Conservation (phyloP, 2,329 filamentous ascomycete species). For the Cladobotryum protrusum region DNA sequence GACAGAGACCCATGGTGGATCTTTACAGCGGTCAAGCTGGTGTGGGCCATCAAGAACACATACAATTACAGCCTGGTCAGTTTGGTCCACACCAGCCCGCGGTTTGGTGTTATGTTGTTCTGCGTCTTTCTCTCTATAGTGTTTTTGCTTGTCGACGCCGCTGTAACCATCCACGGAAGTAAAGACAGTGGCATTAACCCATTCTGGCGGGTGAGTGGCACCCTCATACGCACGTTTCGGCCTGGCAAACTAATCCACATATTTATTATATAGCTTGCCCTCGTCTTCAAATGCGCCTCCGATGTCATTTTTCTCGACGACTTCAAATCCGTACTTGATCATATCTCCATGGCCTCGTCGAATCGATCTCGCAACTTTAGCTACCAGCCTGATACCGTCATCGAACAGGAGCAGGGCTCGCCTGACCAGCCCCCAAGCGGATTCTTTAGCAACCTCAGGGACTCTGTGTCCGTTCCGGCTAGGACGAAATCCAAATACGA, state of each 20-base stretch:
- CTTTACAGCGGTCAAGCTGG: conserved; percentile 14
- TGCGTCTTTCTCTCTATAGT: conserved; percentile 13
- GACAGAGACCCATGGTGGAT: conserved; percentile 15
- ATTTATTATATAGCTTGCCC: conserved; percentile 10
- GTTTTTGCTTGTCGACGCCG: conserved; percentile 12
- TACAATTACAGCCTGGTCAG: conserved; percentile 10
- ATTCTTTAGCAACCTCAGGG: background rate
- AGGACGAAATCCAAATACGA: background rate
- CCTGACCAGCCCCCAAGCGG: background rate
- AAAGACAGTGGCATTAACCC: conserved; percentile 14
- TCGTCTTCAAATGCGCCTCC: conserved; percentile 16
- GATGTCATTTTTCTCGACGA: conserved; percentile 16
- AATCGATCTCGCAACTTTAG: conserved; percentile 1
- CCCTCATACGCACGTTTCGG: background rate
- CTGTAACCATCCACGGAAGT: conserved; percentile 1
- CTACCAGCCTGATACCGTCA: background rate
- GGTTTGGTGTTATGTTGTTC: conserved; percentile 13
- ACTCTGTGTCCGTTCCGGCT: background rate
- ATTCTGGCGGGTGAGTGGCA: conserved; percentile 12
- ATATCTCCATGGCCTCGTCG: conserved; percentile 2
- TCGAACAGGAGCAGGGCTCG: background rate
- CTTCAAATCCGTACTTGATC: conserved; percentile 15
- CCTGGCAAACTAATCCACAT: background rate
- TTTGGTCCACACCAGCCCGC: conserved; percentile 11
- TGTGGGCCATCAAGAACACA: conserved; percentile 14